Conservation (phyloP, 345 rosid genomes). For the Zanthoxylum bungeanum region DNA sequence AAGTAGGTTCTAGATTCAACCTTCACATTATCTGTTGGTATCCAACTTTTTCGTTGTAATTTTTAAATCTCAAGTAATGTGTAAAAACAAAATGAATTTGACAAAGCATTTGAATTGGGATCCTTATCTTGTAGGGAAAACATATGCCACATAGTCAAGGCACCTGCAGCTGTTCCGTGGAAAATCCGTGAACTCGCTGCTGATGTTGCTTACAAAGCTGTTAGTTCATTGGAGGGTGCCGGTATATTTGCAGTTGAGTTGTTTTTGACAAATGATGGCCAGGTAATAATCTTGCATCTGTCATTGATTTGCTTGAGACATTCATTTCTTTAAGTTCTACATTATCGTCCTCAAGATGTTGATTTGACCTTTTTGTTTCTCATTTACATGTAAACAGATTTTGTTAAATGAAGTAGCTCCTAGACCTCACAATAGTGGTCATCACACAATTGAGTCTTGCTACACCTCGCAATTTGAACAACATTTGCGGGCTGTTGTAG, state of each 20-base stretch:
- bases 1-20: slow-evolving; percentile 40
- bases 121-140: slow-evolving; percentile 60
- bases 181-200: slow-evolving; percentile 75
- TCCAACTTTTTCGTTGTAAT: not conserved
- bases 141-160: slow-evolving; percentile 93
- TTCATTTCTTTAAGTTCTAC: slow-evolving; percentile 2
- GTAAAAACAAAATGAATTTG: not conserved
- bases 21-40: slow-evolving; percentile 1
- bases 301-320: not conserved
- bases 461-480: slow-evolving; percentile 94
- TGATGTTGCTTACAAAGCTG: slow-evolving; percentile 76
- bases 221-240: slow-evolving; percentile 87
- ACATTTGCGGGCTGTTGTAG: slow-evolving; percentile 85
- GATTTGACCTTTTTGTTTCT: slow-evolving; percentile 3
- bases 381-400: slow-evolving; percentile 40
- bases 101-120: slow-evolving; percentile 7
- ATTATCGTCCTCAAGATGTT: not conserved
- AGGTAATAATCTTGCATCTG: slow-evolving; percentile 44
- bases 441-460: slow-evolving; percentile 94
- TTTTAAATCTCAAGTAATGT: not conserved
- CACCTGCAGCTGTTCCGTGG: slow-evolving; percentile 86
- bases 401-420: slow-evolving; percentile 96
- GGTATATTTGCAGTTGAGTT: slow-evolving; percentile 96
- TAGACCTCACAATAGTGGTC: slow-evolving; percentile 98
- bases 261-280: slow-evolving; percentile 73